A percentile compares a stretch with the other conserved stretches of the same genome.
Evolutionary conservation across 352 stramenopile genomes (phyloP).

Genomic region (Pythium oligandrum): DNA sequence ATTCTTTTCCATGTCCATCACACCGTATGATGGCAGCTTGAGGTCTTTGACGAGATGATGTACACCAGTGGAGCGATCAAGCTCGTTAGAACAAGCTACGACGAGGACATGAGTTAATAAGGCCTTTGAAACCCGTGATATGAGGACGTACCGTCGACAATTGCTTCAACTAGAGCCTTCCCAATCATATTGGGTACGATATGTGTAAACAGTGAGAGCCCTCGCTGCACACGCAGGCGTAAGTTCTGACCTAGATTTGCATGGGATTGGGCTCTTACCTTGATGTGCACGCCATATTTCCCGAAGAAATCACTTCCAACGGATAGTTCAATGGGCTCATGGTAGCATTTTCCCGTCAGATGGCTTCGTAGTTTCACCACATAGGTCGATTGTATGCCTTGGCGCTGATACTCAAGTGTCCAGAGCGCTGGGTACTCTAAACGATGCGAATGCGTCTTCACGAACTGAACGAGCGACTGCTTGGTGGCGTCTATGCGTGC

Average conservation of each 20-base stretch:
- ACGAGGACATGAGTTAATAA: background rate
- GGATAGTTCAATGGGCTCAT: conserved; percentile 4
- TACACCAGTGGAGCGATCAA: background rate
- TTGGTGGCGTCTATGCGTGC: background rate
- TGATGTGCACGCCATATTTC: conserved; percentile 6
- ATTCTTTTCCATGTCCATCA: conserved; percentile 1
- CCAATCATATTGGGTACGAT: too few relatives aligned
- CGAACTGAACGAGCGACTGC: background rate
- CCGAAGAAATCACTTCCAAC: conserved; percentile 5
- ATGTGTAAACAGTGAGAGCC: too few relatives aligned
- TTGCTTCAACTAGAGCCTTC: too few relatives aligned
- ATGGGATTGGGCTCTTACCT: conserved; percentile 3
- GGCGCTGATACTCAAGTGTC: conserved; percentile 3
- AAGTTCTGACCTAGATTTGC: background rate
- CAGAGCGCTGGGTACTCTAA: conserved; percentile 10
- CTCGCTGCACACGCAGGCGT: background rate
- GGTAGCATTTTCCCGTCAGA: conserved; percentile 9
- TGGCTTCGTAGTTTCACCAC: conserved; percentile 7
- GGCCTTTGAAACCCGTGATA: background rate
- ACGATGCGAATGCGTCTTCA: background rate
- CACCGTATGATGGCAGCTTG: conserved; percentile 2
- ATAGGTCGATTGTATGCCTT: conserved; percentile 1
- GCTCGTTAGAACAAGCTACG: background rate
- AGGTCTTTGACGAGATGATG: background rate
- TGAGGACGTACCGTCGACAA: background rate